Evolutionary conservation across 768 basidiomycete species (phyloP), one percentile per base, ranked within the genome.

Genomic region (Chalciporus piperatus): DNA sequence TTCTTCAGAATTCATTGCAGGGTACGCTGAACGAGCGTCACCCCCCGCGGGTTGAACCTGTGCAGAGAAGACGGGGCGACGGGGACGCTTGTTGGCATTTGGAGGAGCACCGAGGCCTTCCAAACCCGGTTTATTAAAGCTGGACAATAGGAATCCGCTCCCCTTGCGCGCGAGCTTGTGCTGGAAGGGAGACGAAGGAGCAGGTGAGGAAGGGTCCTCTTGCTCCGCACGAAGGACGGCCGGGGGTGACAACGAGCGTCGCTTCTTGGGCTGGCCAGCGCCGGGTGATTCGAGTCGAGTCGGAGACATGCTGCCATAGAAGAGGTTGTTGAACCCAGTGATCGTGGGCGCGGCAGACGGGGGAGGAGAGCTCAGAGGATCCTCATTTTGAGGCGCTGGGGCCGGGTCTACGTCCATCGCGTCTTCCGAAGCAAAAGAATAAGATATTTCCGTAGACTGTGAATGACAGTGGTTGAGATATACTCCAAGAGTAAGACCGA

Each of bases 391-490:
- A 41, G 68, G 64, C 52, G 72, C 77, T 17, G 80, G 80, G 45
- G 61, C 63, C 16, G 78, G 76, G 63, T 92, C 90, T 32, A 92
- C 78, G 57, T 92, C 90, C 90, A 92, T 92, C 27, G 83, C 85
- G 67, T 89, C 77, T 58, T 82, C 80, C 39, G 70, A 72, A 25
- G 78, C 75, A 22, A 74, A 63, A 45, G 79, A 77, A 14, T 74
- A 66, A 9, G 72, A 69, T 40, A 69, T 64, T 54, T 70, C 69
- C 16, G 41, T 14, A 14, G 72, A 70, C 73, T 76, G 50, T 45
- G 45, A 28, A 33, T 28, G 25, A 27, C 7, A 32, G 27, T 67
- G 11, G 63, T 40, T 40, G 17, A 40, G 30, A 10, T 32, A 40
- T 11, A n/a, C n/a, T 19, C 27, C 30, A 38, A 33, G 12, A 30